Conservation (phyloP, 2,329 filamentous ascomycete species). For the Phyllosticta citrichinensis region DNA sequence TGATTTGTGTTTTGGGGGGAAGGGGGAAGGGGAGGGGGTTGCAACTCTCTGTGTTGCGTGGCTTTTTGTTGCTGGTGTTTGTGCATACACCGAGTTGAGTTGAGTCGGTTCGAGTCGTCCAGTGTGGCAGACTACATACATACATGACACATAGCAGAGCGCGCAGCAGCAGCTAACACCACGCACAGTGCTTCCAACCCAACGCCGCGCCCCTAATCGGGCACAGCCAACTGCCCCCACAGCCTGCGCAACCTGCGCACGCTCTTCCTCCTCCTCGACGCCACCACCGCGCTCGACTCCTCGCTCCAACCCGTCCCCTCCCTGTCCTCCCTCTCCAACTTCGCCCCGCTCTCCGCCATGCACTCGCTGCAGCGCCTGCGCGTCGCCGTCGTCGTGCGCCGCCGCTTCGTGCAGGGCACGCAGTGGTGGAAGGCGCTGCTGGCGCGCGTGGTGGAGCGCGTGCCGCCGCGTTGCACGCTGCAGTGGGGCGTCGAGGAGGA, state of each 20-base stretch:
- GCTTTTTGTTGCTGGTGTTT: too few relatives aligned
- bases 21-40: too few relatives aligned
- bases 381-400: background rate
- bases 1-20: too few relatives aligned
- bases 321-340: background rate
- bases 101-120: too few relatives aligned
- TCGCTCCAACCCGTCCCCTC: background rate
- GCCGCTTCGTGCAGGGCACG: background rate
- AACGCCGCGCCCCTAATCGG: background rate
- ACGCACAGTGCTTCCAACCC: background rate
- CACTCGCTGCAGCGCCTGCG: background rate
- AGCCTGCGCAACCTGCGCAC: background rate
- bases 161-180: background rate
- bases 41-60: too few relatives aligned
- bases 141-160: background rate
- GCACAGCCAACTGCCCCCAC: background rate
- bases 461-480: background rate
- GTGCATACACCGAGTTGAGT: too few relatives aligned
- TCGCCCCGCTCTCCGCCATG: constrained; percentile 4
- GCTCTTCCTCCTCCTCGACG: constrained; percentile 5
- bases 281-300: background rate
- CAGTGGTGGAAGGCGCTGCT: background rate
- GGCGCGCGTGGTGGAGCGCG: constrained; percentile 2
- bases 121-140: background rate
- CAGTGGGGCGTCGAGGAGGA: background rate